A percentile compares a stretch with the other conserved stretches of the same genome.
Conservation (phyloP, 2,329 filamentous ascomycete genomes). For the Beauveria scarabaeidicola region DNA sequence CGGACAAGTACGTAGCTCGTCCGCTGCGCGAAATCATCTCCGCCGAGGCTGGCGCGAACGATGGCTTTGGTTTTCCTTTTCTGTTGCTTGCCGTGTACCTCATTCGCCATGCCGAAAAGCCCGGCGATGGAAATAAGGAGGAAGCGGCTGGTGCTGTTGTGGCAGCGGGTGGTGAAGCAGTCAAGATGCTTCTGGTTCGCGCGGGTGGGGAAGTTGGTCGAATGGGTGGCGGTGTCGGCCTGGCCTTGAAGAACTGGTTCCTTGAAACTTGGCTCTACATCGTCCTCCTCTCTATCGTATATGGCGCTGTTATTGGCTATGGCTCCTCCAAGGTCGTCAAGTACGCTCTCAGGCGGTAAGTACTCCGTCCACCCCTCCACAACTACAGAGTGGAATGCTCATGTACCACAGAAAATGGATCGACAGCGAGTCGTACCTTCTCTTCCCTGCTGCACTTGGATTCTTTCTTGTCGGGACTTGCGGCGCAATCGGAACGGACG, state of each 20-base stretch:
- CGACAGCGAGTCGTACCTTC: conserved; percentile 44
- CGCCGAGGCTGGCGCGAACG: conserved; percentile 52
- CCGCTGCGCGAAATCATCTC: conserved; percentile 53
- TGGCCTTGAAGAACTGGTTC: conserved; percentile 48
- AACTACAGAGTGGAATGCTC: not conserved
- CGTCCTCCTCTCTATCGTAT: conserved; percentile 42
- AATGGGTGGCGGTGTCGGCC: conserved; percentile 41
- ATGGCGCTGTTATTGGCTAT: conserved; percentile 44
- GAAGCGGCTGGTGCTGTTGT: not conserved
- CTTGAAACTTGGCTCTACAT: conserved; percentile 54
- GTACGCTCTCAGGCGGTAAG: conserved; percentile 28
- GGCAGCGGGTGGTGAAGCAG: not conserved
- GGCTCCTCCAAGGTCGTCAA: conserved; percentile 38
- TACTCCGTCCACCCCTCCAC: not conserved
- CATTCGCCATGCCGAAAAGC: conserved; percentile 42
- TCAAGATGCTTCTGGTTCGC: conserved; percentile 15
- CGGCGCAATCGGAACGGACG: conserved; percentile 49
- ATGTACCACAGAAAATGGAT: conserved; percentile 38
- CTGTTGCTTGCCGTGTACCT: conserved; percentile 50
- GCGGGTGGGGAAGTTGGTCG: conserved; percentile 34
- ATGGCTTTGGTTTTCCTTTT: conserved; percentile 55
- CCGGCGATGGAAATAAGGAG: conserved; percentile 14
- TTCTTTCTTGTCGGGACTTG: conserved; percentile 51
- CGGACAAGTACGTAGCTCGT: conserved; percentile 52
- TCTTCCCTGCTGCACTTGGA: conserved; percentile 43